Evolutionary conservation across 2,329 filamentous ascomycete species (phyloP), one percentile per base, ranked within the genome.

Genomic region (Microsporum ferrugineum): DNA sequence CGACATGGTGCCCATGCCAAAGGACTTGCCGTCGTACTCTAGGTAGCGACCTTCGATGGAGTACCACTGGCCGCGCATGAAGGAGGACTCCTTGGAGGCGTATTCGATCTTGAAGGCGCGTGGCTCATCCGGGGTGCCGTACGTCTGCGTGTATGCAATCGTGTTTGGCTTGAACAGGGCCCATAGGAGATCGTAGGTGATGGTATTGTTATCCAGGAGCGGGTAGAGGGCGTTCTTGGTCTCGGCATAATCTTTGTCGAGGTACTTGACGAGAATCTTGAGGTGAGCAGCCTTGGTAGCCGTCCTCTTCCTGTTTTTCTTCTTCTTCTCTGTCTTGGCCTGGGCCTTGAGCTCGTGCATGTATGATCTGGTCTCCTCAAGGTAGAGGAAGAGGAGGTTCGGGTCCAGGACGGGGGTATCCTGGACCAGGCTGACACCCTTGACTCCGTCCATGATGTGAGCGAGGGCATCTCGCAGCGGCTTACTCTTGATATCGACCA

Each of bases 141-240:
- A 95, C 0, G 88, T 92, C 0, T 84, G 83, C 0, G 87, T 84
- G 70, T 87, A 92, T 0, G 84, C 87, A 23, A 95, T 82, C 0
- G 88, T 90, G 67, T 90, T 88, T 0, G 91, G 91, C 69, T 94
- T 95, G 81, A 88, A 95, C 2, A 96, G 76, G 0, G 90, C 89
- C 91, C 91, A 95, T 0, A 95, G 77, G 1, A 95, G 80, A 61
- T 96, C 89, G 67, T 91, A 96, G 0, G 89, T 95, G 70, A 95
- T 95, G 51, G 90, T 84, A 6, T 89, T 89, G 36, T 86, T 88
- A 65, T 90, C 83, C 1, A 95, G 78, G 75, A 96, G 84, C 0
- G 89, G 88, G 66, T 91, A 87, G 0, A 96, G 79, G 1, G 86
- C 88, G 72, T 90, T 89, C 71, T 92, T 91, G 38, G 81, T 85